Evolutionary conservation across 2,329 filamentous ascomycete genomes (phyloP).

Genomic region (Byssothecium circinans): DNA sequence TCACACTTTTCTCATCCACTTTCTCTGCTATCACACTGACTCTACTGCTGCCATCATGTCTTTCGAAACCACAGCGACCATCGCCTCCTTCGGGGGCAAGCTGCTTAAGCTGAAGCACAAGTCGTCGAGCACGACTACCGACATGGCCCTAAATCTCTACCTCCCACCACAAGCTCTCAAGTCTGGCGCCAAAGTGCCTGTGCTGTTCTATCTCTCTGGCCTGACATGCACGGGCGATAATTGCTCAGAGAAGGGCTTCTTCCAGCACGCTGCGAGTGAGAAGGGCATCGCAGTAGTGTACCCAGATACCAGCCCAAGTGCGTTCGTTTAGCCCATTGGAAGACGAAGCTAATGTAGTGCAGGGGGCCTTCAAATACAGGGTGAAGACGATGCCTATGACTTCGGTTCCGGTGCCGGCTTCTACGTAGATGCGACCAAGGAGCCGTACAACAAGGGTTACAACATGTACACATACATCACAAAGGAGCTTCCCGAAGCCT

Average conservation of each 20-base stretch:
- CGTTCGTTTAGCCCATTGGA: slow-evolving; percentile 25
- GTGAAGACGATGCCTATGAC: slow-evolving; percentile 87
- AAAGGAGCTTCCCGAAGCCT: slow-evolving; percentile 76
- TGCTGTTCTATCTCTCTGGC: slow-evolving; percentile 91
- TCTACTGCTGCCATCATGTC: slow-evolving; percentile 50
- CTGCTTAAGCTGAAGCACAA: slow-evolving; percentile 91
- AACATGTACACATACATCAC: slow-evolving; percentile 94
- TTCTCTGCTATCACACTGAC: neutral
- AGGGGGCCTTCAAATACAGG: slow-evolving; percentile 76
- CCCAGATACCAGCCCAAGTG: slow-evolving; percentile 91
- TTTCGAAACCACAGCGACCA: slow-evolving; percentile 86
- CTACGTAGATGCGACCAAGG: slow-evolving; percentile 82
- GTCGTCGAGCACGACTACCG: slow-evolving; percentile 75
- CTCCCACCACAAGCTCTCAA: slow-evolving; percentile 72
- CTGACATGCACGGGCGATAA: slow-evolving; percentile 92
- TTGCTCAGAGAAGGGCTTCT: slow-evolving; percentile 78
- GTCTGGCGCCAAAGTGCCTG: slow-evolving; percentile 65
- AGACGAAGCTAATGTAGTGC: slow-evolving; percentile 16
- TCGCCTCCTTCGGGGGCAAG: slow-evolving; percentile 89
- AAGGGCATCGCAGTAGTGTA: slow-evolving; percentile 90
- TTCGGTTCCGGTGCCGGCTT: slow-evolving; percentile 92
- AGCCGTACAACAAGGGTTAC: slow-evolving; percentile 77
- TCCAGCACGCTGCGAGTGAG: slow-evolving; percentile 78
- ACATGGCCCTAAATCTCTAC: slow-evolving; percentile 93
- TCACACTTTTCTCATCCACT: slow-evolving; percentile 3